These are phyloP conservation scores for Hypoxylon fragiforme DNA, from an alignment of 495 filamentous ascomycete genomes.

Conservation along the genomic window DNA sequence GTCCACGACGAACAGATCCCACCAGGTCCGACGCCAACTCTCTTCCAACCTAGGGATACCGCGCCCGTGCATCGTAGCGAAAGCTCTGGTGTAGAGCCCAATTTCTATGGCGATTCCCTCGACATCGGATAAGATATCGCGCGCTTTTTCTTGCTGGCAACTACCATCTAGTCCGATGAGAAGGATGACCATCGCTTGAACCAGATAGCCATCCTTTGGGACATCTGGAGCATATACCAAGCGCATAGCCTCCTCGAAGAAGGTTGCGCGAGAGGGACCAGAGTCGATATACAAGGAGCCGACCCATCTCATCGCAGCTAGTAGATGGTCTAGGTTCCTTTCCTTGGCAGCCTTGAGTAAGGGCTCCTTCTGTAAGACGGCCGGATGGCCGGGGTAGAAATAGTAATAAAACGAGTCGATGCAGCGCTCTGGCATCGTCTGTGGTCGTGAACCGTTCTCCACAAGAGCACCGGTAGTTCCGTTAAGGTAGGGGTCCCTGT, in stretches of 20 bases:
- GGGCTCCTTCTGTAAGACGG: conserved; percentile 57
- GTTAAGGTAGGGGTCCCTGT: conserved; percentile 43
- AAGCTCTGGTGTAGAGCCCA: conserved; percentile 67
- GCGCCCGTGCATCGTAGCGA: conserved; percentile 50
- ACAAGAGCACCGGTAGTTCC: conserved; percentile 38
- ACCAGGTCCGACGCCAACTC: conserved; percentile 85
- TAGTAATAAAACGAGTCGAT: conserved; percentile 61
- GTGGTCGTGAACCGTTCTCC: conserved; percentile 34
- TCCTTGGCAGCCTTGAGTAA: conserved; percentile 51
- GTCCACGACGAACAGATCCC: conserved; percentile 84
- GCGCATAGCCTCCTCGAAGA: conserved; percentile 61
- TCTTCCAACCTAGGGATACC: conserved; percentile 61
- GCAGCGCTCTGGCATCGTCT: conserved; percentile 51
- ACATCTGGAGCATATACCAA: conserved; percentile 52
- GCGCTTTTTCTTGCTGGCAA: conserved; percentile 67
- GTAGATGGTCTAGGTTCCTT: conserved; percentile 44
- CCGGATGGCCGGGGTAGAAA: conserved; percentile 73
- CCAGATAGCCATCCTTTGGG: conserved; percentile 63
- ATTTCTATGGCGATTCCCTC: conserved; percentile 73
- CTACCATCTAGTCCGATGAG: conserved; percentile 77
- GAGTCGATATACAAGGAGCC: conserved; percentile 63
- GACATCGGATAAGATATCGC: conserved; percentile 66
- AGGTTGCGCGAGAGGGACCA: conserved; percentile 53
- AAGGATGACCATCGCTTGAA: conserved; percentile 77
- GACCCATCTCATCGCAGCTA: conserved; percentile 71